A percentile compares a stretch with the other conserved stretches of the same genome.
These are phyloP conservation scores for Rugonectria rugulosa DNA, from an alignment of 2,329 filamentous ascomycete species.

Conservation along the genomic window DNA sequence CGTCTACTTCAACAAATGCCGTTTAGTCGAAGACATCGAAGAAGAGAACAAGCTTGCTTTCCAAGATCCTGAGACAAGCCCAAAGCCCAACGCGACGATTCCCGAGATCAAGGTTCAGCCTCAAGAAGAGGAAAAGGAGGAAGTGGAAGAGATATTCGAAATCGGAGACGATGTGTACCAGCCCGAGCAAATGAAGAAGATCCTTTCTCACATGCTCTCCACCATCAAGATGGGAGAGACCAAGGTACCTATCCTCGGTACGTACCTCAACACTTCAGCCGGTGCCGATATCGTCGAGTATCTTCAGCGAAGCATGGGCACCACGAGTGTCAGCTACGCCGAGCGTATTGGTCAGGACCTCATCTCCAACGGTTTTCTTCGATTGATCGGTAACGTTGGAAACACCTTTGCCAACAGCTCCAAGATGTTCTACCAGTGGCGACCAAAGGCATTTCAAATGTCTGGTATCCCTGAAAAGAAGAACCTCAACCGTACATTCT, in stretches of 20 bases:
- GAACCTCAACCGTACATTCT: conserved; percentile 76
- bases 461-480: conserved; percentile 92
- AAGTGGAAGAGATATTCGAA: conserved; percentile 87
- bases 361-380: conserved; percentile 83
- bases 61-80: conserved; percentile 81
- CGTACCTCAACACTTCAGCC: conserved; percentile 90
- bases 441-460: conserved; percentile 86
- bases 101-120: conserved; percentile 90
- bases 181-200: conserved; percentile 88
- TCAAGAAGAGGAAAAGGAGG: conserved; percentile 67
- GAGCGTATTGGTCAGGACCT: conserved; percentile 96
- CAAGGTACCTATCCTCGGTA: conserved; percentile 94
- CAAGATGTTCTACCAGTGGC: conserved; percentile 97
- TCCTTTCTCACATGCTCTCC: conserved; percentile 84
- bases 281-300: conserved; percentile 97
- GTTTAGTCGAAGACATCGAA: conserved; percentile 93
- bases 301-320: conserved; percentile 85
- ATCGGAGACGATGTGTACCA: conserved; percentile 89
- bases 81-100: conserved; percentile 65
- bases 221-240: conserved; percentile 87
- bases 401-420: conserved; percentile 98
- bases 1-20: conserved; percentile 99
- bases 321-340: conserved; percentile 85
- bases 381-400: conserved; percentile 92
- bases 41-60: conserved; percentile 99